Evolutionary conservation across 192 early-diverging fungal species (phyloP).

Genomic region (Rhizophagus prolifer): DNA sequence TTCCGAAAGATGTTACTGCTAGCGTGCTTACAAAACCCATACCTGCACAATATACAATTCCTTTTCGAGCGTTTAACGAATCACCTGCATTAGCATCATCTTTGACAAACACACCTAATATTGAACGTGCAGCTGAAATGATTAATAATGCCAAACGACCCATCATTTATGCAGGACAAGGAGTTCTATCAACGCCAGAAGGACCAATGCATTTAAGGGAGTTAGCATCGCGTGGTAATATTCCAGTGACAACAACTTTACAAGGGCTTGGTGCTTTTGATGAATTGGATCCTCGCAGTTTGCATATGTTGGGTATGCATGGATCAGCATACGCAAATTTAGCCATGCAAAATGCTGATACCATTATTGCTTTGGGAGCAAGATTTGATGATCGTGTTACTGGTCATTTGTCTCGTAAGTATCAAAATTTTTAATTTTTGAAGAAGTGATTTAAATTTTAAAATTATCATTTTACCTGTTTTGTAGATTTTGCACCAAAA

Average conservation of each 20-base stretch:
- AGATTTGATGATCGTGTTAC: constrained; percentile 99
- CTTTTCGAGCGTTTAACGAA: constrained; percentile 60
- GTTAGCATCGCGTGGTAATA: constrained; percentile 84
- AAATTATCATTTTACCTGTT: constrained; percentile 2
- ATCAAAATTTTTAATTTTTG: not conserved
- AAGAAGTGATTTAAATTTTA: not conserved
- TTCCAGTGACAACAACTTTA: constrained; percentile 97
- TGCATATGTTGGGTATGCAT: constrained; percentile 99
- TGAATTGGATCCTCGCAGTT: constrained; percentile 81
- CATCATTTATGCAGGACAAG: constrained; percentile 94
- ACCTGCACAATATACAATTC: constrained; percentile 69
- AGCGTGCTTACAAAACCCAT: constrained; percentile 83
- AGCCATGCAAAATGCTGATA: constrained; percentile 95
- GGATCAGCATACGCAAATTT: constrained; percentile 96
- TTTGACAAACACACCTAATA: constrained; percentile 45
- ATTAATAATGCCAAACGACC: constrained; percentile 89
- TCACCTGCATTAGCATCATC: constrained; percentile 33
- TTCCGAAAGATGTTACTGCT: constrained; percentile 98
- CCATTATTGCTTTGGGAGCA: constrained; percentile 93
- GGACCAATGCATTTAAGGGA: constrained; percentile 80
- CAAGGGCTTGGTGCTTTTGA: constrained; percentile 92
- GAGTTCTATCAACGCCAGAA: constrained; percentile 77
- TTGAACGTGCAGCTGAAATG: constrained; percentile 73
- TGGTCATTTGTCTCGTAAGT: constrained; percentile 64
- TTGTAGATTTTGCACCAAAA: constrained; percentile 83